Evolutionary conservation across 352 stramenopile species (phyloP).

Genomic region (Halophytophthora batemanensis): DNA sequence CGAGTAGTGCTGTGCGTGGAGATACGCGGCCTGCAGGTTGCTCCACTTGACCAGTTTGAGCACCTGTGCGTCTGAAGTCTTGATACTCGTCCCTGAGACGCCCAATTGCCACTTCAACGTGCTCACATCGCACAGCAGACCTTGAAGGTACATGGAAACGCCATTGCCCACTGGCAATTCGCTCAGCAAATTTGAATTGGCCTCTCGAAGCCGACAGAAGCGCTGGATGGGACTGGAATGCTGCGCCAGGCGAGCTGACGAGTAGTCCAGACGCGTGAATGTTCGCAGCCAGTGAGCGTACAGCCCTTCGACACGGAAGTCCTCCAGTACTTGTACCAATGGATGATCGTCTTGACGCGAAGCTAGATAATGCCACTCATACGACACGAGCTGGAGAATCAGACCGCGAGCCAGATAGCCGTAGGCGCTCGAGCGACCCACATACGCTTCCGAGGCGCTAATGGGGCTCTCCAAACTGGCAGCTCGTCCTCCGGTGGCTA

Average conservation of each 20-base stretch:
- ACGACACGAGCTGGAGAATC: slow-evolving; percentile 59
- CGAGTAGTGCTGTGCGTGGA: slow-evolving; percentile 50
- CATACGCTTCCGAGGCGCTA: slow-evolving; percentile 28
- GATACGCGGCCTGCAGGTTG: slow-evolving; percentile 50
- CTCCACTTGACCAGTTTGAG: slow-evolving; percentile 48
- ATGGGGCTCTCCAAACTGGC: slow-evolving; percentile 13
- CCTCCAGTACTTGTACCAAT: slow-evolving; percentile 46
- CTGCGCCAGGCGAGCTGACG: slow-evolving; percentile 21
- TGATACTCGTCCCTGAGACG: slow-evolving; percentile 19
- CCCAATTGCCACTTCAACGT: slow-evolving; percentile 33
- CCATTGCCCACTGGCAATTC: slow-evolving; percentile 10
- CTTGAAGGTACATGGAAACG: slow-evolving; percentile 26
- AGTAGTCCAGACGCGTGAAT: slow-evolving; percentile 64
- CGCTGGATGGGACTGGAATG: slow-evolving; percentile 18
- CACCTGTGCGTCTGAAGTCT: slow-evolving; percentile 21
- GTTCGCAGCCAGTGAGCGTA: slow-evolving; percentile 70
- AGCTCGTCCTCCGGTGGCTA: slow-evolving; percentile 21
- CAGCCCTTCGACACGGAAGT: slow-evolving; percentile 56
- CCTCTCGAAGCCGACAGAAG: slow-evolving; percentile 10
- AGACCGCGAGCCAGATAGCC: slow-evolving; percentile 53
- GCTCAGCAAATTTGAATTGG: slow-evolving; percentile 8
- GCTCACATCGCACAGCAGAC: slow-evolving; percentile 23
- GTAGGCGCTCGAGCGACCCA: slow-evolving; percentile 55
- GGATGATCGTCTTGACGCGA: slow-evolving; percentile 31
- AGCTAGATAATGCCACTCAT: slow-evolving; percentile 58